Evolutionary conservation across 202 grass and related monocot genomes (phyloP).

Genomic region (Cymbopogon flexuosus): DNA sequence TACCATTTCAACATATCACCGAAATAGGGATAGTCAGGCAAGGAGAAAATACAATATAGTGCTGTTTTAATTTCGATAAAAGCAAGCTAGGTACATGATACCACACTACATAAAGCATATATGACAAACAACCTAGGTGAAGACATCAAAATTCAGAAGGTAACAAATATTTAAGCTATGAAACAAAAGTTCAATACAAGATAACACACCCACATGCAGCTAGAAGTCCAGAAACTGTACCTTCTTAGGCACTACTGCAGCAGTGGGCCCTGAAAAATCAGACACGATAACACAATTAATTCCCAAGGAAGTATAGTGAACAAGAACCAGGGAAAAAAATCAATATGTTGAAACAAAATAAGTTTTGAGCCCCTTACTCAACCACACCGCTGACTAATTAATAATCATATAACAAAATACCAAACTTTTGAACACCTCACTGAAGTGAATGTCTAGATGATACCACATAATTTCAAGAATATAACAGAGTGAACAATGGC

Average conservation of each 20-base stretch:
- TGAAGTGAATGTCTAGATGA: neutral
- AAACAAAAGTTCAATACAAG: conserved; percentile 2
- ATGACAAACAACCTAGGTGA: neutral
- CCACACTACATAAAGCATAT: neutral
- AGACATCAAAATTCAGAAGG: conserved; percentile 3
- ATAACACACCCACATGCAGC: neutral
- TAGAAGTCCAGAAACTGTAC: conserved; percentile 26
- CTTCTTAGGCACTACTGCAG: conserved; percentile 31
- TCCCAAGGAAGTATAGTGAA: neutral
- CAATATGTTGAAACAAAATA: neutral
- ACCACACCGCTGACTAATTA: neutral
- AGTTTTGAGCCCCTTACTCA: neutral
- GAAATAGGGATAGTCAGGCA: neutral
- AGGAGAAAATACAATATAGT: conserved; percentile 18
- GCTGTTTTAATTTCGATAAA: neutral
- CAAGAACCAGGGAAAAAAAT: neutral
- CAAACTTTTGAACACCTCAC: neutral
- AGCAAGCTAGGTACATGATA: neutral
- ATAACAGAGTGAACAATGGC: neutral
- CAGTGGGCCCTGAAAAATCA: conserved; percentile 36
- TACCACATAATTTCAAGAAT: neutral
- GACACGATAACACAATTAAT: conserved; percentile 19
- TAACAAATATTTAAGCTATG: neutral
- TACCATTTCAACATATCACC: neutral
- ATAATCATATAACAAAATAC: neutral